Evolutionary conservation across 2,329 filamentous ascomycete species (phyloP), one percentile per base, ranked within the genome.

Genomic region (Sporothrix curviconia): DNA sequence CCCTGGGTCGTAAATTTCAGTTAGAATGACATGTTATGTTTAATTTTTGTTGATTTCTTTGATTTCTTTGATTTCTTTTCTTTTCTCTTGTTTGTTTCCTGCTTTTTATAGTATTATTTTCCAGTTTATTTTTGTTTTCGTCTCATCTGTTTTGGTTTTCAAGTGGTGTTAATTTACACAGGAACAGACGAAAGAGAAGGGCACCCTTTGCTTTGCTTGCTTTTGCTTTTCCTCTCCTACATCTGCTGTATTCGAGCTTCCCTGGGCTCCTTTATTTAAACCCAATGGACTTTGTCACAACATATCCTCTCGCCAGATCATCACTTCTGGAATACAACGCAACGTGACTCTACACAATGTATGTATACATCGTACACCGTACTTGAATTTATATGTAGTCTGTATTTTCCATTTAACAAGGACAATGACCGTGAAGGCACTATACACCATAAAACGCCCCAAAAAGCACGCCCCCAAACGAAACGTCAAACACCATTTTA

Each of bases 221-320:
- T 4, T 30, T 15, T 46, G 24, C 22, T 22, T 6, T 7, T 42
- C 19, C 1, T 19, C 14, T 42, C 24, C 17, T 22, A n/a, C 30
- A 28, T 46, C 30, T 46, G 24, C 22, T 50, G 47, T 50, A 50
- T 37, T 50, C 32, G 36, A 50, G 47, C 37, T 25, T 50, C 19
- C 32, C 25, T 47, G 25, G 4, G 19, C 22, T 19, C 22, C n/a
- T 40, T 40, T 40, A 6, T 40, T n/a, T n/a, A n/a, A n/a, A n/a
- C n/a, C n/a, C n/a, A n/a, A n/a, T n/a, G n/a, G n/a, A n/a, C n/a
- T n/a, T n/a, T n/a, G n/a, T n/a, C n/a, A n/a, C n/a, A n/a, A n/a
- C n/a, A n/a, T n/a, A n/a, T n/a, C n/a, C n/a, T n/a, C n/a, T n/a
- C n/a, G n/a, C n/a, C n/a, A n/a, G n/a, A n/a, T n/a, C n/a, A n/a